phyloP scores from a whole-genome alignment of 2,329 filamentous ascomycete genomes.

The Clonostachys solani region DNA sequence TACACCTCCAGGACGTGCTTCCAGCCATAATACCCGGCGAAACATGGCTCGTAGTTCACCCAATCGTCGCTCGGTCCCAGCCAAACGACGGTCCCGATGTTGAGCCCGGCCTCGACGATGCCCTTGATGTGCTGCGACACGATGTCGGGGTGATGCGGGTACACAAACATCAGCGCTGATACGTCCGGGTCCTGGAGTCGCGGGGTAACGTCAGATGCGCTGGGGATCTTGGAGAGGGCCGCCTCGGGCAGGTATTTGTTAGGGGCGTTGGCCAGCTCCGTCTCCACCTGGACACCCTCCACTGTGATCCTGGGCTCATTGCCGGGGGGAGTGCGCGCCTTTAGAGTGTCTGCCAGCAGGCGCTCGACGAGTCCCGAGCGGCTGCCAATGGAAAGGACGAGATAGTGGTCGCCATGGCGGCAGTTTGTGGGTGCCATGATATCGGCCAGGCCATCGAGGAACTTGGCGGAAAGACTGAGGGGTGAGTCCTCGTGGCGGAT shows the following conservation, averaged over 20 bases:
- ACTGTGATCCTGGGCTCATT: conserved; percentile 5
- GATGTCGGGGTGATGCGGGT: conserved; percentile 21
- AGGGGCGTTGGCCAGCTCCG: conserved; percentile 3
- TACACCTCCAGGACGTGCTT: too few species aligned
- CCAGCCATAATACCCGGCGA: background rate
- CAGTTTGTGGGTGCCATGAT: conserved; percentile 2
- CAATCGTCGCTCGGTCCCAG: conserved; percentile 17
- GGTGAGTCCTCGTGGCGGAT: conserved; percentile 19
- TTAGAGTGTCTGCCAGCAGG: conserved; percentile 9
- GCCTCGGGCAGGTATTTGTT: conserved; percentile 19
- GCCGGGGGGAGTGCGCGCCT: conserved; percentile 1
- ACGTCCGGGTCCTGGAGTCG: conserved; percentile 14
- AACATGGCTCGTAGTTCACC: conserved; percentile 13
- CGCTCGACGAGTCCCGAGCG: conserved; percentile 20
- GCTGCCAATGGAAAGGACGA: conserved; percentile 20
- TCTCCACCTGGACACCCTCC: conserved; percentile 18
- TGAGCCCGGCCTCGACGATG: background rate
- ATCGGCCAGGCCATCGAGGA: conserved; percentile 10
- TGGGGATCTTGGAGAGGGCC: conserved; percentile 16
- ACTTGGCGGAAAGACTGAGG: conserved; percentile 15
- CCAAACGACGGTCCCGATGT: conserved; percentile 11
- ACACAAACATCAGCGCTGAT: conserved; percentile 21
- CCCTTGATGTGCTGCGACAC: conserved; percentile 16
- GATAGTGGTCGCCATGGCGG: too few species aligned
- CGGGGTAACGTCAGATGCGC: conserved; percentile 20